phyloP scores from a whole-genome alignment of 2,329 filamentous ascomycete species.

The Aurifilum marmelostoma region DNA sequence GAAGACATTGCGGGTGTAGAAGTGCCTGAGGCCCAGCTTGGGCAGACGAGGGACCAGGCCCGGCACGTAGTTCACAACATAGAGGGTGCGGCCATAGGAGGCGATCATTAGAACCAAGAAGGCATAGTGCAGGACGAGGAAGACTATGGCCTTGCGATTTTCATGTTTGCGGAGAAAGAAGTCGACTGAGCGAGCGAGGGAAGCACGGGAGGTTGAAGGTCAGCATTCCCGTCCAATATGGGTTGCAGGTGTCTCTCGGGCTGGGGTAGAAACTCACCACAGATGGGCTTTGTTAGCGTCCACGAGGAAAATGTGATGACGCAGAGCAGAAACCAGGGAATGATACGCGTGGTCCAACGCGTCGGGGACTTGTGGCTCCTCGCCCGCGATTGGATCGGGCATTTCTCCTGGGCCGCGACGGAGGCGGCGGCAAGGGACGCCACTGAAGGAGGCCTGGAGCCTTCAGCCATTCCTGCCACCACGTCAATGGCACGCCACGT shows the following conservation, averaged over 20 bases:
- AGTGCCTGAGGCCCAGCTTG: conserved; percentile 68
- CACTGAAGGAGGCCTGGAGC: background rate
- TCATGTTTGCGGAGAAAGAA: conserved; percentile 65
- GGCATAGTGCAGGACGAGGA: conserved; percentile 74
- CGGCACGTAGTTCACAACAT: conserved; percentile 69
- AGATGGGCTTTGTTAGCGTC: conserved; percentile 68
- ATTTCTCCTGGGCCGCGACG: background rate
- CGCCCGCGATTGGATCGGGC: conserved; percentile 27
- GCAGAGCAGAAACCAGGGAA: conserved; percentile 71
- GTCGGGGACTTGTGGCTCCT: conserved; percentile 49
- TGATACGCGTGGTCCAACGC: conserved; percentile 63
- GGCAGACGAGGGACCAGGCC: conserved; percentile 73
- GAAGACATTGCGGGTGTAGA: conserved; percentile 83
- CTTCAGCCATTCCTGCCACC: conserved; percentile 9
- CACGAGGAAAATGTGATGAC: conserved; percentile 73
- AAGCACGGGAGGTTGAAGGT: background rate
- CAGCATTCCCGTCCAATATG: conserved; percentile 6
- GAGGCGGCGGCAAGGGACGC: background rate
- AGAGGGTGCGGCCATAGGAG: conserved; percentile 73
- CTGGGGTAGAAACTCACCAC: conserved; percentile 60
- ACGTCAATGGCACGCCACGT: background rate
- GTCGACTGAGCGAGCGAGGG: conserved; percentile 55
- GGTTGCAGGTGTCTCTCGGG: no score
- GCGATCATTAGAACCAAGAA: conserved; percentile 68
- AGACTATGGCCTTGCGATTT: conserved; percentile 63